These are phyloP conservation scores for Magnolia officinalis DNA, from an alignment of 164 flowering plant genomes.

Conservation along the genomic window DNA sequence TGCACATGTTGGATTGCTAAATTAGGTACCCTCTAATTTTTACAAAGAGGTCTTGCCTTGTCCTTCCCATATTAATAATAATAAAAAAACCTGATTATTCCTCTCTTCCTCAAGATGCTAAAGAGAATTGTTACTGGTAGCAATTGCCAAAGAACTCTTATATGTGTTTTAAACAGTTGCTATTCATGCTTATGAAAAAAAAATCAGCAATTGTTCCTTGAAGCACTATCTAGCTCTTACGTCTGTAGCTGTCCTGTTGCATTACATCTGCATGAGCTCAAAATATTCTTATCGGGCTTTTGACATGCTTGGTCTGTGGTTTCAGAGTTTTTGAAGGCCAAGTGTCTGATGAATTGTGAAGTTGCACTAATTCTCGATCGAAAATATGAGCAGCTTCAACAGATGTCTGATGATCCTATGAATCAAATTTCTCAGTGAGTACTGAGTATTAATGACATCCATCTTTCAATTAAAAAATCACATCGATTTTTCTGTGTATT, in stretches of 20 bases:
- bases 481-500: not conserved
- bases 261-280: not conserved
- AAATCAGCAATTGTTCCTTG: no score
- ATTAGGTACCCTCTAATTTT: no score
- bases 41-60: no score
- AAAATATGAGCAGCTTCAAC: conserved; percentile 87
- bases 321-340: conserved; percentile 91
- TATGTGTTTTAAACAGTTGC: no score
- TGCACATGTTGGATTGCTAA: no score
- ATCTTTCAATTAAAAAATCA: not conserved
- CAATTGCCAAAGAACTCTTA: no score
- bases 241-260: not conserved
- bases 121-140: no score
- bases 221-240: no score
- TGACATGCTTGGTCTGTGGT: not conserved
- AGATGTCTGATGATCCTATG: conserved; percentile 82
- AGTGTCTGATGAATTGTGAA: conserved; percentile 96
- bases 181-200: no score
- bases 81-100: no score
- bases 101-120: no score
- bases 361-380: conserved; percentile 93
- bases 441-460: conserved; percentile 30
- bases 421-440: conserved; percentile 95
- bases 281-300: not conserved
- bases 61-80: no score